phyloP scores from a whole-genome alignment of 495 filamentous ascomycete genomes.

The Lasiosphaeris hirsuta region DNA sequence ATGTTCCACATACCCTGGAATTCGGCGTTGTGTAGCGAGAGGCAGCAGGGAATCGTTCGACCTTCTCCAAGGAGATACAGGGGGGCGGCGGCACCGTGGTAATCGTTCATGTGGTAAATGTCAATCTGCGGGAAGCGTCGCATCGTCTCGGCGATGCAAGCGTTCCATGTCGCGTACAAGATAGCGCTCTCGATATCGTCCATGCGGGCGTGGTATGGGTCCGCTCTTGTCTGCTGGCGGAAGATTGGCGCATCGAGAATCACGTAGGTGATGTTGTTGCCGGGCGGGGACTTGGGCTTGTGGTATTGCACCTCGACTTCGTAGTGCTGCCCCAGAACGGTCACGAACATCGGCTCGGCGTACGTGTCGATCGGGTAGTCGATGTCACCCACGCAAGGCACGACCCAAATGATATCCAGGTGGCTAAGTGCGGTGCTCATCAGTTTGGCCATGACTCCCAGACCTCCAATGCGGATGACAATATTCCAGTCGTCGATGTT shows the following conservation, averaged over 20 bases:
- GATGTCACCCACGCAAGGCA: conserved; percentile 68
- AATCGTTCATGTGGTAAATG: conserved; percentile 79
- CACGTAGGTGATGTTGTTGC: conserved; percentile 68
- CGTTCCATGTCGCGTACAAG: conserved; percentile 73
- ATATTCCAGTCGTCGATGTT: conserved; percentile 70
- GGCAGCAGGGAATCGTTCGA: conserved; percentile 54
- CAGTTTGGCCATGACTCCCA: conserved; percentile 68
- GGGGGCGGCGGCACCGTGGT: conserved; percentile 70
- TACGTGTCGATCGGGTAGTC: conserved; percentile 60
- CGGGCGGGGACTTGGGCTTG: conserved; percentile 23
- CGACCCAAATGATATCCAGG: conserved; percentile 71
- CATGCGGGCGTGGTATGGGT: conserved; percentile 72
- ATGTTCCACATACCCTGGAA: conserved; percentile 75
- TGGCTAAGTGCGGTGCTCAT: conserved; percentile 69
- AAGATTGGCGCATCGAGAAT: conserved; percentile 69
- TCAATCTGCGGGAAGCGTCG: conserved; percentile 57
- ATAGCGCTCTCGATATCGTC: conserved; percentile 70
- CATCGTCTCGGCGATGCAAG: conserved; percentile 63
- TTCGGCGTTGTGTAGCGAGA: conserved; percentile 57
- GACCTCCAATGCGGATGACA: conserved; percentile 70
- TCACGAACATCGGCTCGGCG: conserved; percentile 64
- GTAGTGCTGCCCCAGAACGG: conserved; percentile 60
- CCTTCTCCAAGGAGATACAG: conserved; percentile 61
- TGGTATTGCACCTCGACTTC: conserved; percentile 67
- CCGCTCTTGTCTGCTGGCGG: conserved; percentile 61